These are phyloP conservation scores for Neofusicoccum ribis DNA, from an alignment of 2,329 filamentous ascomycete genomes.

Conservation along the genomic window DNA sequence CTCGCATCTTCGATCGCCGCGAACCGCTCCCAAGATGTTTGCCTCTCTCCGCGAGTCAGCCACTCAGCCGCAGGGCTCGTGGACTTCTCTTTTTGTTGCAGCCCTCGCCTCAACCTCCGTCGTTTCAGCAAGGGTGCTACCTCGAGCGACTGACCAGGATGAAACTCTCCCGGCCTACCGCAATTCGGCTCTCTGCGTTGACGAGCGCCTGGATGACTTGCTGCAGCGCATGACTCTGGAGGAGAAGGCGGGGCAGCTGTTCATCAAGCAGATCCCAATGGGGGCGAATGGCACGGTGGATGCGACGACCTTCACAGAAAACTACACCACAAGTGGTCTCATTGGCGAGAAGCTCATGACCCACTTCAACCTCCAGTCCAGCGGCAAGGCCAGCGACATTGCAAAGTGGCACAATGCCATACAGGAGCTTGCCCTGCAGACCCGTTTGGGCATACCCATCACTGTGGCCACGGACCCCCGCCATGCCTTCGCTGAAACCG, in stretches of 20 bases:
- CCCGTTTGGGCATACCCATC: constrained; percentile 51
- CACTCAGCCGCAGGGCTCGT: neutral
- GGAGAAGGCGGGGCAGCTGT: constrained; percentile 53
- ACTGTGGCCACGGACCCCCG: constrained; percentile 52
- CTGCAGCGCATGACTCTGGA: constrained; percentile 49
- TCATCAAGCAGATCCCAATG: constrained; percentile 41
- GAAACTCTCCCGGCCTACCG: constrained; percentile 32
- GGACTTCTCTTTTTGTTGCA: neutral
- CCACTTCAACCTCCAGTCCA: constrained; percentile 48
- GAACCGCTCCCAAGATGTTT: neutral
- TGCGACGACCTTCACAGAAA: constrained; percentile 29
- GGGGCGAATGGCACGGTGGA: constrained; percentile 36
- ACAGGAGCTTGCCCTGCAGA: constrained; percentile 46
- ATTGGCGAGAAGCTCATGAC: constrained; percentile 42
- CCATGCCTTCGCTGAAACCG: constrained; percentile 47
- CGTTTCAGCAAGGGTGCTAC: neutral
- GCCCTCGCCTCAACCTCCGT: neutral
- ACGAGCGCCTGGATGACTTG: constrained; percentile 51
- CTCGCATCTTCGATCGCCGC: neutral
- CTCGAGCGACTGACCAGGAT: neutral
- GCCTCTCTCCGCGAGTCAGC: no score
- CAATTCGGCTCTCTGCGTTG: constrained; percentile 42
- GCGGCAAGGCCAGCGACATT: constrained; percentile 45
- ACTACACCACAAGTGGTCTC: constrained; percentile 21
- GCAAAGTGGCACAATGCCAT: constrained; percentile 46